These are phyloP conservation scores for Clonostachys byssicola DNA, from an alignment of 2,329 filamentous ascomycete genomes.

Conservation along the genomic window DNA sequence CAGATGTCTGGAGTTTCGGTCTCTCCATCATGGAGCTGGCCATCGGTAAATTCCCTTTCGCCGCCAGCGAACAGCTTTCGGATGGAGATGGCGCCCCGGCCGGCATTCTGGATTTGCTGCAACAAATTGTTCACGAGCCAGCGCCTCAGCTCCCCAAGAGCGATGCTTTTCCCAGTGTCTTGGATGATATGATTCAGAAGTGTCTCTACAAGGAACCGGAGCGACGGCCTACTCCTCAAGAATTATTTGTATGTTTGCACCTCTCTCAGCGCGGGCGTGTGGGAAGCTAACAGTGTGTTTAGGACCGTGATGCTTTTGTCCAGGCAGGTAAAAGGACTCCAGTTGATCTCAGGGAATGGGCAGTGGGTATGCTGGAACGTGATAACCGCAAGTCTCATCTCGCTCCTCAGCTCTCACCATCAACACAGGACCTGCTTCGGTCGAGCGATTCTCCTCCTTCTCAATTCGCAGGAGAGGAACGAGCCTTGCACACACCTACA, in stretches of 20 bases:
- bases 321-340: constrained; percentile 96
- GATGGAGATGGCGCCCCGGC: constrained; percentile 81
- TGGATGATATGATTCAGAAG: constrained; percentile 96
- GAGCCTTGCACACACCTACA: constrained; percentile 56
- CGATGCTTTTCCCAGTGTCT: constrained; percentile 89
- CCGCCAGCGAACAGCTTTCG: constrained; percentile 63
- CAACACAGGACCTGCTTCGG: constrained; percentile 71
- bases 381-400: constrained; percentile 96
- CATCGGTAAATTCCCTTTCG: constrained; percentile 95
- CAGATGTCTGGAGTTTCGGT: constrained; percentile 98
- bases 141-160: constrained; percentile 93
- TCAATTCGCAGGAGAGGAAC: constrained; percentile 29
- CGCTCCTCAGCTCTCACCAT: constrained; percentile 73
- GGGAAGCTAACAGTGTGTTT: neutral
- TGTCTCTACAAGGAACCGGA: constrained; percentile 89
- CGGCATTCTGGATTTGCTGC: constrained; percentile 90
- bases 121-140: constrained; percentile 96
- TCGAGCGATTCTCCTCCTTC: constrained; percentile 50
- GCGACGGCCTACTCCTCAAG: constrained; percentile 84
- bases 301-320: constrained; percentile 92
- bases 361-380: constrained; percentile 86
- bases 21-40: constrained; percentile 94
- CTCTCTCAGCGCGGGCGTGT: too few species aligned
- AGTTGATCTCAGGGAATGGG: constrained; percentile 91
- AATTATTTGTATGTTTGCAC: constrained; percentile 71